Conservation (phyloP, 2,329 filamentous ascomycete species). For the Gyromitra esculenta region DNA sequence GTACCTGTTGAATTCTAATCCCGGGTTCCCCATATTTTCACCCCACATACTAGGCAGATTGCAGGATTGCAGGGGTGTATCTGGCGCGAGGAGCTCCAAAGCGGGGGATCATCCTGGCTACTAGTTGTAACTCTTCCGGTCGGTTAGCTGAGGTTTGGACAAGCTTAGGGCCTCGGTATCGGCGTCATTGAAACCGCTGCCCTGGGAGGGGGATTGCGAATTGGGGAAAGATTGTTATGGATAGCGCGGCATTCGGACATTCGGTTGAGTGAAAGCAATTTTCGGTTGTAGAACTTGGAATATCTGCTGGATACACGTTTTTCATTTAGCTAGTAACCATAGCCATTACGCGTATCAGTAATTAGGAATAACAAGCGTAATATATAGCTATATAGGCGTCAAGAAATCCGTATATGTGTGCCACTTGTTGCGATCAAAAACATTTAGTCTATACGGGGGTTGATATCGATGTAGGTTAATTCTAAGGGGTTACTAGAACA, state of each 20-base stretch:
- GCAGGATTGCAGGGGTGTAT: slow-evolving; percentile 5
- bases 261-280: background rate
- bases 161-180: slow-evolving; percentile 8
- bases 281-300: background rate
- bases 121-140: background rate
- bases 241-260: background rate
- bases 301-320: no score
- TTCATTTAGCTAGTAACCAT: no score
- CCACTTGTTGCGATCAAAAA: no score
- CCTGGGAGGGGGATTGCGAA: background rate
- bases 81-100: background rate
- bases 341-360: no score
- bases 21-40: slow-evolving; percentile 35
- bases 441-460: no score
- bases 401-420: no score
- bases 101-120: slow-evolving; percentile 10
- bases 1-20: slow-evolving; percentile 24
- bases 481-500: no score
- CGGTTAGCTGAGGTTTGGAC: background rate
- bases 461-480: no score
- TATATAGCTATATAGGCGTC: no score
- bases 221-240: background rate
- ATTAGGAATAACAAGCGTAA: no score
- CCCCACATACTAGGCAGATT: slow-evolving; percentile 27
- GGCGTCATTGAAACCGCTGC: background rate